Base-by-base conservation (phyloP, 768 basidiomycete species). In the Rhodotorula kratochvilovae region DNA sequence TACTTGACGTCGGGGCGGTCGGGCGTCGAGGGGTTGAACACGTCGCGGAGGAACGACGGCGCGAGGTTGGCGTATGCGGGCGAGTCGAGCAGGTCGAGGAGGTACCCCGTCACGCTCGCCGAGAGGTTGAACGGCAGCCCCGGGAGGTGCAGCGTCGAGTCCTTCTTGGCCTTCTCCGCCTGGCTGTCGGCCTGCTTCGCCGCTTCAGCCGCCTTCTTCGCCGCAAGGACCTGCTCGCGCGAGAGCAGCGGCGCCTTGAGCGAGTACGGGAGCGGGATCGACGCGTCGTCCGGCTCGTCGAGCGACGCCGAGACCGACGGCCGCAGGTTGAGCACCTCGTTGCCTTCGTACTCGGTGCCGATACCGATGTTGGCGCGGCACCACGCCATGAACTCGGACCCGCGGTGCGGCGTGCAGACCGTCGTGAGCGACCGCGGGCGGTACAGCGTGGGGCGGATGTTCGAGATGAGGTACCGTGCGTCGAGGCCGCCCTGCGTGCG, bases 351-450 rank as follows among this genome's bases (percentile, higher is more conserved):
- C 21, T 78, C 75, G 42, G 79, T 76, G 2, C 96, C 96, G 45
- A 99, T 87, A 15, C 96, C 96, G 75, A 99, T 90, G 76, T 95
- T 90, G 56, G 89, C 90, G 27, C 58, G 59, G 60, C 95, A 98
- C 96, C 96, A 99, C 79, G 96, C 92, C 96, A 99, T 99, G 81
- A 99, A 98, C 2, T 95, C 93, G 76, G 90, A 92, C 45, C 96
- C 95, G 27, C 92, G 86, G 79, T 99, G 96, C 25, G 96, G 96
- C 0, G 96, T 98, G 35, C 88, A 87, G 74, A 99, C 85, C 31
- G 88, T 90, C 2, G 90, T 97, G 68, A 99, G 82, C 13, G 91
- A 93, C 42, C 92, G 81, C 2, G 96, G 93, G 3, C 85, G 85
- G 81, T 98, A 98, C 61, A 89, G 87, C 17, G 81, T 84, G 0